A percentile compares a stretch with the other conserved stretches of the same genome.
Conservation (phyloP, 139 green algal species). For the Volvox reticuliferus region DNA sequence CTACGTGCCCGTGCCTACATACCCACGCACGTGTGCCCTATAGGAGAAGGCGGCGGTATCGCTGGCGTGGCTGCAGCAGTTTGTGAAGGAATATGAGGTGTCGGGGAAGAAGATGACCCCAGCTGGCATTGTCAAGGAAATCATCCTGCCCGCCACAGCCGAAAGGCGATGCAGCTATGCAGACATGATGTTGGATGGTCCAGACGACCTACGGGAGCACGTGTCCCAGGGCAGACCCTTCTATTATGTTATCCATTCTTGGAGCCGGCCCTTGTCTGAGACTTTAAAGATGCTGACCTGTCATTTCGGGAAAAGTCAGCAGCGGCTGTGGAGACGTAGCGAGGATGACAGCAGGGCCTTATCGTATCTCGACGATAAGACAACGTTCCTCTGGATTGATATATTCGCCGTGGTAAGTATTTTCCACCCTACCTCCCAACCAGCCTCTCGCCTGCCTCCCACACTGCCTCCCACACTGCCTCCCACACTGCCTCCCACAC, state of each 20-base stretch:
- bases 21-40: no score
- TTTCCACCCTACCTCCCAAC: no score
- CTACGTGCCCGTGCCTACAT: no score
- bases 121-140: background rate
- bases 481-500: no score
- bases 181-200: background rate
- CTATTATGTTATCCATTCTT: background rate
- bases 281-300: background rate
- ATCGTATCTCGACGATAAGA: background rate
- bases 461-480: no score
- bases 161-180: background rate
- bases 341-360: background rate
- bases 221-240: slow-evolving; percentile 13
- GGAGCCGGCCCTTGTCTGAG: background rate
- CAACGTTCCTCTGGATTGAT: background rate
- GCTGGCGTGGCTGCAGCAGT: no score
- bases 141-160: background rate
- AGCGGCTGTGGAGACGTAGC: background rate
- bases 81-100: background rate
- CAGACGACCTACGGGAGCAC: background rate
- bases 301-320: background rate
- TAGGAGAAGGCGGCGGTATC: no score
- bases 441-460: no score
- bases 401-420: background rate
- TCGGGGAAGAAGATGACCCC: background rate